Evolutionary conservation across 2,329 filamentous ascomycete genomes (phyloP).

Genomic region (Pestalotiopsis sp.): DNA sequence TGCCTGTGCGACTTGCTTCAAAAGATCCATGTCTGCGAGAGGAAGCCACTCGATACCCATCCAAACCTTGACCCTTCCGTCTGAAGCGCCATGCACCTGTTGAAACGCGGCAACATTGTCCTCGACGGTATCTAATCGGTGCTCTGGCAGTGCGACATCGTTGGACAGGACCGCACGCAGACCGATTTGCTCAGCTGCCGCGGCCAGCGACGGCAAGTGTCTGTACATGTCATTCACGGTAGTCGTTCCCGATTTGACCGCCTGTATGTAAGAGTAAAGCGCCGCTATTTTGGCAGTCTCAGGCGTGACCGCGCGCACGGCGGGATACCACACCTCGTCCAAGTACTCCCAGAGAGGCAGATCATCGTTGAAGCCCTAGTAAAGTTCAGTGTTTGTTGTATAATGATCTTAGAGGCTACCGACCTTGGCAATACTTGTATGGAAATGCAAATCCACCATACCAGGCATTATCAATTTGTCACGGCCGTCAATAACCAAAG

Average conservation of each 20-base stretch:
- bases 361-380: slow-evolving; percentile 23
- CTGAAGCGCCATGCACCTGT: slow-evolving; percentile 16
- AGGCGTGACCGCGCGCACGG: slow-evolving; percentile 23
- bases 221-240: slow-evolving; percentile 30
- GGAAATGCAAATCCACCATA: slow-evolving; percentile 26
- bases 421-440: slow-evolving; percentile 27
- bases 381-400: no score
- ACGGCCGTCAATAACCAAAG: slow-evolving; percentile 23
- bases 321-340: slow-evolving; percentile 26
- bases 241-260: slow-evolving; percentile 24
- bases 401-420: no score
- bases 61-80: slow-evolving; percentile 24
- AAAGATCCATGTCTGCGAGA: slow-evolving; percentile 19
- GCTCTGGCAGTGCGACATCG: slow-evolving; percentile 24
- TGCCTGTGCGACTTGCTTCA: slow-evolving; percentile 19
- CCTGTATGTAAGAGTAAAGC: slow-evolving; percentile 24
- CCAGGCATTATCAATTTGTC: slow-evolving; percentile 27
- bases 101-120: slow-evolving; percentile 23
- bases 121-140: slow-evolving; percentile 22
- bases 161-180: slow-evolving; percentile 24
- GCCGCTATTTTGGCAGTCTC: slow-evolving; percentile 16
- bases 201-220: slow-evolving; percentile 20
- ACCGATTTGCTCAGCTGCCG: slow-evolving; percentile 23
- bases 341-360: slow-evolving; percentile 27
- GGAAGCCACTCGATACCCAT: slow-evolving; percentile 26